phyloP scores from a whole-genome alignment of 2,329 filamentous ascomycete species.

The Leptographium galeiforme region DNA sequence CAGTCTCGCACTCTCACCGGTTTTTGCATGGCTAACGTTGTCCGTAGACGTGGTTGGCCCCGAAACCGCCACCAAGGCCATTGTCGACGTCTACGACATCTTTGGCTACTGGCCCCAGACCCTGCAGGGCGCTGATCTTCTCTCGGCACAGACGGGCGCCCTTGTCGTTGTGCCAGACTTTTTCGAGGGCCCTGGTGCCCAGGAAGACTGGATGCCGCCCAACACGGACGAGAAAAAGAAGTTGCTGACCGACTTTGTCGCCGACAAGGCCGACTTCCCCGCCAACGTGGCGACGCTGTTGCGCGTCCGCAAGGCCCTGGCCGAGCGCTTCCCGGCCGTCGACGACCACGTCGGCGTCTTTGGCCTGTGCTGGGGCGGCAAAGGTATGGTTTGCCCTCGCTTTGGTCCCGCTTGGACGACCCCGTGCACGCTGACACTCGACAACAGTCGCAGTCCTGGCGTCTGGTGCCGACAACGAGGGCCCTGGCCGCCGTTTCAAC shows the following conservation, averaged over 20 bases:
- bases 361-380: constrained; percentile 39
- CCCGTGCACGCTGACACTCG: no score
- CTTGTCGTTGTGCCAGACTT: constrained; percentile 28
- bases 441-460: constrained; percentile 20
- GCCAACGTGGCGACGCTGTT: constrained; percentile 19
- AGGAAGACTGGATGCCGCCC: constrained; percentile 21
- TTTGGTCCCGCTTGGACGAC: not conserved
- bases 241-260: constrained; percentile 3
- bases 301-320: constrained; percentile 18
- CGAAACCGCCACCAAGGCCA: constrained; percentile 20
- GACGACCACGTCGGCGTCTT: constrained; percentile 28
- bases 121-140: constrained; percentile 32
- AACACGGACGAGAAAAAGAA: constrained; percentile 30
- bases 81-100: constrained; percentile 34
- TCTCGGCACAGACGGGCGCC: constrained; percentile 22
- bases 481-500: constrained; percentile 21
- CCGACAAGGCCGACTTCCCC: constrained; percentile 16
- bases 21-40: not conserved
- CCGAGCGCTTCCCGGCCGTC: constrained; percentile 20
- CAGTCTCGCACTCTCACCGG: no score
- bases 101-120: constrained; percentile 32
- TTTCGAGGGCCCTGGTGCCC: constrained; percentile 22
- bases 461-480: constrained; percentile 22
- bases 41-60: constrained; percentile 22
- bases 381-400: constrained; percentile 12